Percentiles rank a stretch among this genome's conserved stretches.
Conservation (phyloP, 768 basidiomycete genomes). For the Hygrocybe punicea region DNA sequence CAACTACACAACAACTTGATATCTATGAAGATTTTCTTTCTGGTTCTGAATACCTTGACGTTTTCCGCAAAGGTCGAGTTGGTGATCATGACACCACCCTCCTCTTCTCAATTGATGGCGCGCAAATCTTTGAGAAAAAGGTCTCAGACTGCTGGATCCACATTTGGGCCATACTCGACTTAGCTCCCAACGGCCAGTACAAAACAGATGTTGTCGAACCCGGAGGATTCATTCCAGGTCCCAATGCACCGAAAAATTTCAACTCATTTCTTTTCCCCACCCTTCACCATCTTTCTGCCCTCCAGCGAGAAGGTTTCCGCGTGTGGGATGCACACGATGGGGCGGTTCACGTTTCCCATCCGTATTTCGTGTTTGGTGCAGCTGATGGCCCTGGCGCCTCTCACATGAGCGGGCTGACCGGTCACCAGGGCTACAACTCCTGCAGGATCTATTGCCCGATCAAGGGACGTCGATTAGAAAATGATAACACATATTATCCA, state of each 20-base stretch:
- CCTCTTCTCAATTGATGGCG: constrained; percentile 39
- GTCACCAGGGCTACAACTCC: constrained; percentile 34
- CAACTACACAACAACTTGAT: not conserved
- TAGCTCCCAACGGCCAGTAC: constrained; percentile 28
- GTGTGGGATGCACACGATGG: constrained; percentile 19
- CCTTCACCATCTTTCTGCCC: constrained; percentile 31
- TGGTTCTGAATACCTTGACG: constrained; percentile 29
- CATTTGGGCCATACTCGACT: constrained; percentile 39
- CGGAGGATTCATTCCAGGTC: constrained; percentile 35
- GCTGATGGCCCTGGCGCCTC: constrained; percentile 37
- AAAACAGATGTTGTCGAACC: constrained; percentile 34
- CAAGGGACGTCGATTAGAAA: constrained; percentile 28
- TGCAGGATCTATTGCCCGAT: constrained; percentile 35
- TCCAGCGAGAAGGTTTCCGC: constrained; percentile 24
- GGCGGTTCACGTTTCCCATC: constrained; percentile 9
- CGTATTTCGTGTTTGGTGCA: constrained; percentile 22
- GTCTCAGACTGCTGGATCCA: constrained; percentile 32
- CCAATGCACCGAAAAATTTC: constrained; percentile 33
- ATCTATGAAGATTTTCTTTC: constrained; percentile 28
- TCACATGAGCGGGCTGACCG: constrained; percentile 31
- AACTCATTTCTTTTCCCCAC: constrained; percentile 37
- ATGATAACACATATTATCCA: constrained; percentile 33
- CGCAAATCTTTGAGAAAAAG: constrained; percentile 40
- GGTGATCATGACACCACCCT: constrained; percentile 29
- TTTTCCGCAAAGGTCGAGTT: constrained; percentile 20